phyloP scores from a whole-genome alignment of 768 basidiomycete species.

The Rhodotorula babjevae region DNA sequence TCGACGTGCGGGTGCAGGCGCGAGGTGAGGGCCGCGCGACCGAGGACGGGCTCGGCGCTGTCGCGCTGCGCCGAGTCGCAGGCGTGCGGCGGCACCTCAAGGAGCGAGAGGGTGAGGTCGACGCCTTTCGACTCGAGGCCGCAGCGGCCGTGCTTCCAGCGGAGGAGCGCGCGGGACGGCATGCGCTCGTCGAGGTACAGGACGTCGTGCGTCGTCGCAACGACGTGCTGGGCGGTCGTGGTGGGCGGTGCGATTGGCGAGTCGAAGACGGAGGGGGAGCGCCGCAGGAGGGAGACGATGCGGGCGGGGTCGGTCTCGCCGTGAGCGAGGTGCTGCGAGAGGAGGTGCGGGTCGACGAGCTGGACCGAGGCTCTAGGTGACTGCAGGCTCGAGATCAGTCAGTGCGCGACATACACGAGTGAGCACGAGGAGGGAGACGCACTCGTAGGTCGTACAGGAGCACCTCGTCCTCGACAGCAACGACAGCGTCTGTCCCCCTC shows the following conservation, averaged over 20 bases:
- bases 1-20: not conserved
- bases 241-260: no score
- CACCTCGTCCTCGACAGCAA: slow-evolving; percentile 31
- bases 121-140: slow-evolving; percentile 20
- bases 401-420: not conserved
- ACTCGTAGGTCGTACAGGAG: slow-evolving; percentile 32
- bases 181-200: slow-evolving; percentile 31
- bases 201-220: slow-evolving; percentile 27
- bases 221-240: not conserved
- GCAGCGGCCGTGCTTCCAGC: slow-evolving; percentile 18
- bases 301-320: not conserved
- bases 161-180: slow-evolving; percentile 22
- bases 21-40: slow-evolving; percentile 18
- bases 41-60: not conserved
- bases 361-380: not conserved
- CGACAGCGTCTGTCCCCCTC: slow-evolving; percentile 18
- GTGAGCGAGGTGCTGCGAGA: slow-evolving; percentile 6
- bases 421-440: not conserved
- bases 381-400: not conserved
- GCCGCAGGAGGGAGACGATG: slow-evolving; percentile 20
- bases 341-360: not conserved
- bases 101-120: slow-evolving; percentile 18
- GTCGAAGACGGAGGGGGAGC: not conserved
- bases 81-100: not conserved
- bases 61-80: no score